Conservation (phyloP, 2,329 filamentous ascomycete genomes). For the Phaeomoniella chlamydospora region DNA sequence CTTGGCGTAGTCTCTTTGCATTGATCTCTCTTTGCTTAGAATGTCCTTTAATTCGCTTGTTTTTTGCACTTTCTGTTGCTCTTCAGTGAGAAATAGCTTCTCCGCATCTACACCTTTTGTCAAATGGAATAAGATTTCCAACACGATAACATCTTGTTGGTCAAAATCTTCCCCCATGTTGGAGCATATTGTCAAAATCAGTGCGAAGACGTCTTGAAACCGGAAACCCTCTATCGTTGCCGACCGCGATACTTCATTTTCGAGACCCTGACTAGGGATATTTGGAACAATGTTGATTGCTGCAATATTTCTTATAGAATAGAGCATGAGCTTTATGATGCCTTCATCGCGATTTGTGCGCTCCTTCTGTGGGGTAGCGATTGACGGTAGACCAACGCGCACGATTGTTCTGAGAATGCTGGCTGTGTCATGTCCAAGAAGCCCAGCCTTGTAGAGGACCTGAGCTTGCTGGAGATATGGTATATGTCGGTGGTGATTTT, state of each 20-base stretch:
- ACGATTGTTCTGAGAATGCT: constrained; percentile 69
- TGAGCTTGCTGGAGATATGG: constrained; percentile 82
- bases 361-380: constrained; percentile 65
- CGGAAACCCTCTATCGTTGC: constrained; percentile 80
- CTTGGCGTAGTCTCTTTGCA: constrained; percentile 62
- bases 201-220: constrained; percentile 76
- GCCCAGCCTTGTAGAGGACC: constrained; percentile 73
- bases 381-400: constrained; percentile 67
- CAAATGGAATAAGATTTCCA: constrained; percentile 86
- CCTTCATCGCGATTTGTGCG: constrained; percentile 70
- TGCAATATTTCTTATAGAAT: constrained; percentile 77
- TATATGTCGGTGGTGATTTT: constrained; percentile 84
- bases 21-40: constrained; percentile 70
- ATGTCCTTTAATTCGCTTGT: constrained; percentile 59
- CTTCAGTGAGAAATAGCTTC: constrained; percentile 73
- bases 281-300: constrained; percentile 65
- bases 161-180: constrained; percentile 91
- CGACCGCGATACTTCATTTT: constrained; percentile 76
- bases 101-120: constrained; percentile 77
- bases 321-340: constrained; percentile 80
- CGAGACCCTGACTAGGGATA: constrained; percentile 69
- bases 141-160: constrained; percentile 71
- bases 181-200: constrained; percentile 74
- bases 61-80: constrained; percentile 53
- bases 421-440: constrained; percentile 69